Base-by-base conservation (phyloP, 176 grass and related monocot genomes). In the Triticum timopheevii region DNA sequence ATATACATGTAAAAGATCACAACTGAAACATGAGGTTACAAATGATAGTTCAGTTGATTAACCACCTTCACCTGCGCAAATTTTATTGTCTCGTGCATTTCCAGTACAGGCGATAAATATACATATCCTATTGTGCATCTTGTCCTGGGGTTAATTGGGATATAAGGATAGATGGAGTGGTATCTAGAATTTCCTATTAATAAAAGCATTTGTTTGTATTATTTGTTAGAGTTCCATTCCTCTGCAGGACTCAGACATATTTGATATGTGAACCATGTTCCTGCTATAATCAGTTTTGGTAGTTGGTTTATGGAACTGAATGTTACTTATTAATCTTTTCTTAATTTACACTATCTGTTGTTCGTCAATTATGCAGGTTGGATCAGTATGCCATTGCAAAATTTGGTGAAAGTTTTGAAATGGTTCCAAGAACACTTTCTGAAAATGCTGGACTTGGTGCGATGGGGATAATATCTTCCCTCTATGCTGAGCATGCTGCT, bases 371-470 rank as follows among this genome's bases (percentile, higher is more conserved):
- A 66, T 91, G 13, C 87, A 99, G 92, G 50, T 90, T 98, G 90
- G 96, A 98, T 63, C 93, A 98, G 85, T 94, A 95, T 92, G 96
- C 92, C 28, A 94, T 98, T 88, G 93, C 91, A 23, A 98, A 98
- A 88, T 98, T 98, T 85, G 89, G 91, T 49, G 93, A 98, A 87
- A 94, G 93, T 59, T 95, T 98, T 76, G 96, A 99, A 89, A 99
- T 99, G 97, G 80, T 99, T 74, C 94, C 97, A 36, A 98, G 88
- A 90, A 98, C 92, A 33, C 76, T 98, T 22, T 67, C 96, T 69
- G 92, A 94, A 63, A 98, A 96, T 94, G 96, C 96, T 42, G 93
- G 96, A 74, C 92, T 98, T 24, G 80, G 80, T 59, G 92, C 97
- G 38, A 98, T 96, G 90, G 96, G 94, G 75, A 93, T 96, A 86